Base-by-base conservation (phyloP, 768 basidiomycete genomes). In the Tephrocybe rancida region DNA sequence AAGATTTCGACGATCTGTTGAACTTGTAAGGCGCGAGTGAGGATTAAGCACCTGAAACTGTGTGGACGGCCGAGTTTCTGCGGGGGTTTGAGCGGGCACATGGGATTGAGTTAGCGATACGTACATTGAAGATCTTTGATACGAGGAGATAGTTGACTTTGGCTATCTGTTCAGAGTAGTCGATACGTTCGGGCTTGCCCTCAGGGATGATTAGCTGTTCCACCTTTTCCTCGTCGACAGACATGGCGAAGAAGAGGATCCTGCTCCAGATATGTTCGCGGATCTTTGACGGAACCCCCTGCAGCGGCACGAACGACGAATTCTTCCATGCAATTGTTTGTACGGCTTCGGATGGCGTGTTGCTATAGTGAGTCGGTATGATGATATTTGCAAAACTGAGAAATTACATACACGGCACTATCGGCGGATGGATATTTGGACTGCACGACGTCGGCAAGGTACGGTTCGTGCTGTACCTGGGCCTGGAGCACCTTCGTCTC, bases 61-160 rank as follows among this genome's bases (percentile, higher is more conserved):
- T n/a, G n/a, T 9, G 48, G n/a, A 19, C 38, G 34, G 2, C 48
- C 48, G 2, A 50, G 39, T 14, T 49, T 26, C 37, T 49, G 13
- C 7, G 34, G 8, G 1, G 19, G 6, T 5, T 30, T 22, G n/a
- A 34, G 8, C 32, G 46, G 1, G 30, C 14, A 6, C 6, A 32
- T 24, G 5, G 32, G 29, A 32, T 10, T 11, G 10, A 21, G 34
- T 14, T 9, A 27, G 6, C 14, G 3, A n/a, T 6, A 3, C 34
- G 37, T 39, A 48, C 48, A 19, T 48, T 11, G 35, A 48, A 48
- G 4, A 48, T n/a, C 21, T 48, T 48, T 10, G 48, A 48, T 16
- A 48, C 48, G 5, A 48, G 24, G 24, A 48, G 48, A n/a, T 26
- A 14, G 16, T 38, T 37, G 21, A 48, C 5, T 37, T 26, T 37